Evolutionary conservation across 768 basidiomycete species (phyloP).

Genomic region (Serendipita vermifera): DNA sequence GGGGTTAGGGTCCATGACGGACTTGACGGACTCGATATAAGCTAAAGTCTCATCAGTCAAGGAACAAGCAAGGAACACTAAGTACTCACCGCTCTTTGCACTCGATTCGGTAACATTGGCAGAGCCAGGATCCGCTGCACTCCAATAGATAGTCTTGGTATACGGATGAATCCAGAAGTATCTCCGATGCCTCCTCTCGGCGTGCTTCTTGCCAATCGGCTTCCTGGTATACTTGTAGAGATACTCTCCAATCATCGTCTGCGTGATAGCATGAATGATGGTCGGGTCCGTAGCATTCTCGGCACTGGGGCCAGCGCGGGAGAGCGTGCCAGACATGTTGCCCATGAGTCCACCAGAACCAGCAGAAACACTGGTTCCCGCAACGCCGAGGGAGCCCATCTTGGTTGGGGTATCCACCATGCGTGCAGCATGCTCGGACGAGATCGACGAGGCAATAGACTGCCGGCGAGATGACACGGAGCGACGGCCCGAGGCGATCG

Average conservation of each 20-base stretch:
- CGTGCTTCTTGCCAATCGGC: conserved; percentile 79
- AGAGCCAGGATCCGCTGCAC: conserved; percentile 84
- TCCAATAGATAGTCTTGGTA: conserved; percentile 96
- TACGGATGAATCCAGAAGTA: conserved; percentile 99
- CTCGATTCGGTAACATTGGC: conserved; percentile 79
- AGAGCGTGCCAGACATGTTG: not conserved
- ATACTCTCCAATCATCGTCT: conserved; percentile 99
- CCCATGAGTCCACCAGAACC: too few species aligned
- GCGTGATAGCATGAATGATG: conserved; percentile 92
- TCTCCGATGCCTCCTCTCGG: conserved; percentile 77
- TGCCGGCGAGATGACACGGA: conserved; percentile 49
- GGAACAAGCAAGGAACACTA: conserved; percentile 10
- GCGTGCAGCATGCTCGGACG: conserved; percentile 14
- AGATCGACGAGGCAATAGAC: conserved; percentile 56
- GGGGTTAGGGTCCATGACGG: conserved; percentile 91
- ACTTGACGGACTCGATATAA: conserved; percentile 83
- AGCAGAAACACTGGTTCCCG: too few species aligned
- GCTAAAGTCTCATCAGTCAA: conserved; percentile 34
- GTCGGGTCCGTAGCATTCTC: conserved; percentile 66
- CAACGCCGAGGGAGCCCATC: not conserved
- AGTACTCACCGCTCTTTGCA: conserved; percentile 84
- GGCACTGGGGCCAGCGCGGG: conserved; percentile 10
- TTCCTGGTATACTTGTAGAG: conserved; percentile 93
- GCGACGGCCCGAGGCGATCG: not conserved
- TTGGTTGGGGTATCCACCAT: conserved; percentile 15